A percentile compares a stretch with the other conserved stretches of the same genome.
These are phyloP conservation scores for Phallus indusiatus DNA, from an alignment of 768 basidiomycete genomes.

Conservation along the genomic window DNA sequence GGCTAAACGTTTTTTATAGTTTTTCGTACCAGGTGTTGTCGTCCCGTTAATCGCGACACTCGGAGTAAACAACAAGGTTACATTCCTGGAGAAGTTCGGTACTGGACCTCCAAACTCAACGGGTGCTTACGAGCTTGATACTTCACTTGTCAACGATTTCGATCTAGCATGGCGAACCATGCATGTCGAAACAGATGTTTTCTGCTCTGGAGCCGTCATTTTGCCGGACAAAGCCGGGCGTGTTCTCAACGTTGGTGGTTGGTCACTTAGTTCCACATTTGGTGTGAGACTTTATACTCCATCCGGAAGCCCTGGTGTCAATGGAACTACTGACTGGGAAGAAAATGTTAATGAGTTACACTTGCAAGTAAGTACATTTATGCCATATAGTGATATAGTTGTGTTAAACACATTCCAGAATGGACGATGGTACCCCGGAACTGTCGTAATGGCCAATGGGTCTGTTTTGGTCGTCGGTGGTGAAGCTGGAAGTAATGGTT, in stretches of 20 bases:
- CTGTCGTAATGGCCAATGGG: slow-evolving; percentile 63
- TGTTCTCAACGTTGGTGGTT: slow-evolving; percentile 46
- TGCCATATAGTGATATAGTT: background rate
- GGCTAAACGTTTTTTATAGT: slow-evolving; percentile 19
- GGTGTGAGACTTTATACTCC: slow-evolving; percentile 70
- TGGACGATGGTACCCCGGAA: slow-evolving; percentile 61
- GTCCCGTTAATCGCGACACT: slow-evolving; percentile 68
- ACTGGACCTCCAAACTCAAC: slow-evolving; percentile 59
- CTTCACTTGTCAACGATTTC: slow-evolving; percentile 39
- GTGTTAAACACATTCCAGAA: slow-evolving; percentile 25
- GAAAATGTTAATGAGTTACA: slow-evolving; percentile 49
- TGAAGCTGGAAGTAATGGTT: slow-evolving; percentile 59
- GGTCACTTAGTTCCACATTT: slow-evolving; percentile 63
- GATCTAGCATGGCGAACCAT: slow-evolving; percentile 58
- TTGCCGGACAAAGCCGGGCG: slow-evolving; percentile 67
- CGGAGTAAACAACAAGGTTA: slow-evolving; percentile 74
- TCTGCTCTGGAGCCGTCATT: slow-evolving; percentile 65
- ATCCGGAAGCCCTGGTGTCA: slow-evolving; percentile 55
- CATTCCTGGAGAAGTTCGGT: slow-evolving; percentile 67
- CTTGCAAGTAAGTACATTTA: slow-evolving; percentile 41
- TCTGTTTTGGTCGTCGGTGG: slow-evolving; percentile 68
- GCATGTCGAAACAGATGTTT: slow-evolving; percentile 70
- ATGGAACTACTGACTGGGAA: slow-evolving; percentile 74
- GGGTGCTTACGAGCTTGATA: slow-evolving; percentile 71
- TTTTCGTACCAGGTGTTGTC: slow-evolving; percentile 47